These are phyloP conservation scores for Candida yuanshanica DNA, from an alignment of 805 yeast genomes.

Conservation along the genomic window DNA sequence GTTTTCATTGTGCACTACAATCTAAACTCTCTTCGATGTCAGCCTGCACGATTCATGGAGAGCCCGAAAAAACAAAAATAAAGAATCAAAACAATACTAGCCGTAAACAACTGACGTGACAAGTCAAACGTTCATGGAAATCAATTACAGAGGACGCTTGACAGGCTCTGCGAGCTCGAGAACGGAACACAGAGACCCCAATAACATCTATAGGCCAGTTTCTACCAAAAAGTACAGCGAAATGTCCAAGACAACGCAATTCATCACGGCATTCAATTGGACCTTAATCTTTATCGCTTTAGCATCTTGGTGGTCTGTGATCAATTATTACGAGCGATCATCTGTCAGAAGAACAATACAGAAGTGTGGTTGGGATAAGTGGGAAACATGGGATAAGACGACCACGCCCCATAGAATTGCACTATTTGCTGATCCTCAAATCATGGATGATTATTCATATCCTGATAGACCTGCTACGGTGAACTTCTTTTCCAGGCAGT, in stretches of 20 bases:
- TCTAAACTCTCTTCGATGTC: too few species aligned
- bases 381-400: slow-evolving; percentile 54
- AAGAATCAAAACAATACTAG: neutral
- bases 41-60: too few species aligned
- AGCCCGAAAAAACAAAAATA: neutral
- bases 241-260: neutral
- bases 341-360: slow-evolving; percentile 40
- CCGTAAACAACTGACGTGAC: neutral
- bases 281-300: slow-evolving; percentile 10
- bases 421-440: slow-evolving; percentile 89
- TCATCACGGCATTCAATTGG: slow-evolving; percentile 8
- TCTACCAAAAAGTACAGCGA: slow-evolving; percentile 2
- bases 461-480: slow-evolving; percentile 55
- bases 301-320: slow-evolving; percentile 36
- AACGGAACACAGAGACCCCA: neutral
- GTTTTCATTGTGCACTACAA: too few species aligned
- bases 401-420: slow-evolving; percentile 43
- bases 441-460: slow-evolving; percentile 84
- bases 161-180: neutral
- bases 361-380: slow-evolving; percentile 55
- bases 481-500: slow-evolving; percentile 48
- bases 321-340: slow-evolving; percentile 51
- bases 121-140: slow-evolving; percentile 2
- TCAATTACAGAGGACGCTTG: slow-evolving; percentile 15
- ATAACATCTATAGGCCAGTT: slow-evolving; percentile 11